phyloP scores from a whole-genome alignment of 352 stramenopile genomes.

The Globisporangium irregulare region DNA sequence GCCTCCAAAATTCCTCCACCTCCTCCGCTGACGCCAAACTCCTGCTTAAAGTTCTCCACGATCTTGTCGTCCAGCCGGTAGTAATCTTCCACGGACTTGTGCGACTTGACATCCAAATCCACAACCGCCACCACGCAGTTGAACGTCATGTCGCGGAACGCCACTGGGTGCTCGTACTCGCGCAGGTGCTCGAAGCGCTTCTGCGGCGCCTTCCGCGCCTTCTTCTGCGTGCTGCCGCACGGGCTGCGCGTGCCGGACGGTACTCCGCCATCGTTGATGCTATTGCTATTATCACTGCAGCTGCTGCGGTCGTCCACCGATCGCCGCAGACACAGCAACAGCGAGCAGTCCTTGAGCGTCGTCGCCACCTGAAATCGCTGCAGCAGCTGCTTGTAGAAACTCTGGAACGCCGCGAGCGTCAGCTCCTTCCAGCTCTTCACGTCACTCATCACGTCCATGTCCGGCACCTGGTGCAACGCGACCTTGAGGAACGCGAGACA shows the following conservation, averaged over 20 bases:
- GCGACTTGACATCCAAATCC: constrained; percentile 84
- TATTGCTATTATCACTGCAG: constrained; percentile 8
- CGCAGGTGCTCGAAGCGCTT: constrained; percentile 57
- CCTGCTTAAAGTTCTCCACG: constrained; percentile 47
- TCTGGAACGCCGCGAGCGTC: constrained; percentile 35
- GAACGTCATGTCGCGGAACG: constrained; percentile 66
- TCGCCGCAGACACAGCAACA: constrained; percentile 69
- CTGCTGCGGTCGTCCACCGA: constrained; percentile 26
- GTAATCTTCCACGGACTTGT: constrained; percentile 85
- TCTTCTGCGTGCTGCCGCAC: constrained; percentile 13
- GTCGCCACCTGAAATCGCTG: constrained; percentile 81
- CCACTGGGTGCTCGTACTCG: constrained; percentile 66
- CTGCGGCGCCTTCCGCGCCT: constrained; percentile 1
- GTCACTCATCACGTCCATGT: constrained; percentile 27
- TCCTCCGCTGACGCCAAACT: constrained; percentile 31
- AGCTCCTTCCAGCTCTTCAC: constrained; percentile 38
- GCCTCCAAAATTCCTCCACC: constrained; percentile 19
- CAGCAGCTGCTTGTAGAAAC: constrained; percentile 57
- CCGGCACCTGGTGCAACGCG: constrained; percentile 38
- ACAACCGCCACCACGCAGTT: constrained; percentile 82
- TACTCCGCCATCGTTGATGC: not conserved
- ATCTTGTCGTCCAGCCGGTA: constrained; percentile 82
- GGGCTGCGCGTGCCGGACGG: constrained; percentile 8
- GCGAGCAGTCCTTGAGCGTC: constrained; percentile 83
- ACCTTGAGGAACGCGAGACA: constrained; percentile 52